Conservation (phyloP, 306 rosid genomes). For the Medicago truncatula region DNA sequence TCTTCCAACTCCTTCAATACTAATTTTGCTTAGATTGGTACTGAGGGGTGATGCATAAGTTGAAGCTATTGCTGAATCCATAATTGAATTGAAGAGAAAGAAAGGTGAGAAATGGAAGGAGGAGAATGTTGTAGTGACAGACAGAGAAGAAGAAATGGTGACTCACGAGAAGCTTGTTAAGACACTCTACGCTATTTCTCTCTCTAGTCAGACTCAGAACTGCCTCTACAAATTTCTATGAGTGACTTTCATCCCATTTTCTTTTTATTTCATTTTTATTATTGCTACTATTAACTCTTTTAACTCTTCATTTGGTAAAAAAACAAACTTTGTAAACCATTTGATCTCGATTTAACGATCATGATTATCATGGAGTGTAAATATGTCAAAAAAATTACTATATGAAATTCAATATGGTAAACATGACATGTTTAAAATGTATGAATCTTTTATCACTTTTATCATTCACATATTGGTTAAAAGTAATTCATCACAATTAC, state of each 20-base stretch:
- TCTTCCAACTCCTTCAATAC: not conserved
- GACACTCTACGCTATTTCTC: not conserved
- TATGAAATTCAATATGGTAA: too few relatives aligned
- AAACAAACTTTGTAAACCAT: too few relatives aligned
- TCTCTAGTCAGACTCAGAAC: not conserved
- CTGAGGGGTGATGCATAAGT: constrained; percentile 49
- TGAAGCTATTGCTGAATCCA: constrained; percentile 54
- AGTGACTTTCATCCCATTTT: not conserved
- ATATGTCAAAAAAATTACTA: too few relatives aligned
- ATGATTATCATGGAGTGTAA: too few relatives aligned
- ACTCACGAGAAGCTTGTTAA: constrained; percentile 42
- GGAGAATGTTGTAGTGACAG: not conserved
- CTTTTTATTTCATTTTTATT: not conserved
- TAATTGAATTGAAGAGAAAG: not conserved
- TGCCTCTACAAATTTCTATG: constrained; percentile 37
- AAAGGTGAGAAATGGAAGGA: too few relatives aligned
- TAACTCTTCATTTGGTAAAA: not conserved
- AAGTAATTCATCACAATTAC: too few relatives aligned
- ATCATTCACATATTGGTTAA: too few relatives aligned
- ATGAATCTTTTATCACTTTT: too few relatives aligned
- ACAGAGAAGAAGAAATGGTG: too few relatives aligned
- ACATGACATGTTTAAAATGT: too few relatives aligned
- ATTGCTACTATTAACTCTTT: not conserved
- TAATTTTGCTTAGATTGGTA: constrained; percentile 27
- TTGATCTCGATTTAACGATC: too few relatives aligned